Percentiles rank a stretch among this genome's conserved stretches.
These are phyloP conservation scores for Tylopilus rubrobrunneus DNA, from an alignment of 768 basidiomycete genomes.

Conservation along the genomic window DNA sequence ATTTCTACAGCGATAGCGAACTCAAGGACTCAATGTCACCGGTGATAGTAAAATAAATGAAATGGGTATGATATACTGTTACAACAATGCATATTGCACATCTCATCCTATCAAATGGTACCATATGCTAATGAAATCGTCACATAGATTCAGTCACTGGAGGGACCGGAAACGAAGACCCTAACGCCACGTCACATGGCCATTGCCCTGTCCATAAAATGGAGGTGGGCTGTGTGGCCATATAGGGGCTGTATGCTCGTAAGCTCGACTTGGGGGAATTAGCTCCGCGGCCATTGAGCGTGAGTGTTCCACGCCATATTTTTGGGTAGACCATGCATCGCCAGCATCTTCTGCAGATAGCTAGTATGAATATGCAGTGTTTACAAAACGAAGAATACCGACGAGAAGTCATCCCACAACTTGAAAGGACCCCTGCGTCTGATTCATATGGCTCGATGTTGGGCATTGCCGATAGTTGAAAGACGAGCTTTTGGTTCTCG, in stretches of 20 bases:
- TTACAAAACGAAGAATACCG: slow-evolving; percentile 2
- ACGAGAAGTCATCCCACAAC: slow-evolving; percentile 4
- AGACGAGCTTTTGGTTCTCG: slow-evolving; percentile 20
- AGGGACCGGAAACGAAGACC: not conserved
- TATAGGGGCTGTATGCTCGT: not conserved
- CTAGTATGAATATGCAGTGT: not conserved
- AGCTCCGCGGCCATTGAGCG: not conserved
- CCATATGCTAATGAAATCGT: slow-evolving; percentile 6
- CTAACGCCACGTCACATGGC: slow-evolving; percentile 4
- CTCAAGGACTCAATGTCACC: not conserved
- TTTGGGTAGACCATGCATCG: slow-evolving; percentile 7
- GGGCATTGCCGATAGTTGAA: slow-evolving; percentile 13
- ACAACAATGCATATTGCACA: not conserved
- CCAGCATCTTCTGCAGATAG: slow-evolving; percentile 8
- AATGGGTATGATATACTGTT: not conserved
- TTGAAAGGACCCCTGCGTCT: not conserved
- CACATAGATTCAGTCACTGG: not conserved
- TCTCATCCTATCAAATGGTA: not conserved
- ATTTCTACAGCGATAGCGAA: not conserved
- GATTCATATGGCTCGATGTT: not conserved
- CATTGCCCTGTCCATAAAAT: slow-evolving; percentile 1
- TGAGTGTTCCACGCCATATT: slow-evolving; percentile 2
- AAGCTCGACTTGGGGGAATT: slow-evolving; percentile 1
- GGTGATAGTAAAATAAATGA: not conserved
- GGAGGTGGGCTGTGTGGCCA: slow-evolving; percentile 9